These are phyloP conservation scores for Cercospora berteroae DNA, from an alignment of 2,329 filamentous ascomycete species.

Conservation along the genomic window DNA sequence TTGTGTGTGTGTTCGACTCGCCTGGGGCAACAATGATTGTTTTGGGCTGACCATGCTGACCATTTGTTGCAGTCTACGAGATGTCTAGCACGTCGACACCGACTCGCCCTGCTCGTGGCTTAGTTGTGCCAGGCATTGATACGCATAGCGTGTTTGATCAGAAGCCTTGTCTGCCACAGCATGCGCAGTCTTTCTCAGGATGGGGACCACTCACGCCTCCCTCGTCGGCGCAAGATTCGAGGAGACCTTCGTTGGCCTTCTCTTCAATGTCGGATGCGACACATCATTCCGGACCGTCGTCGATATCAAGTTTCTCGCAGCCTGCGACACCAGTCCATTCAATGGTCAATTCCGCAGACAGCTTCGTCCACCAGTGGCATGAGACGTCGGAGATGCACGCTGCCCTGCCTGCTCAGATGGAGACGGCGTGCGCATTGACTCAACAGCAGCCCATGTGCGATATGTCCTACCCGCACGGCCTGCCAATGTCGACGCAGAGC, in stretches of 20 bases:
- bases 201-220: constrained; percentile 32
- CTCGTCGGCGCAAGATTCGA: constrained; percentile 32
- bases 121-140: constrained; percentile 30
- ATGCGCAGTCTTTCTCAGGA: constrained; percentile 20
- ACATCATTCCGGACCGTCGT: constrained; percentile 24
- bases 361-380: constrained; percentile 20
- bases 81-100: constrained; percentile 32
- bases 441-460: constrained; percentile 17
- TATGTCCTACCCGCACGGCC: constrained; percentile 1
- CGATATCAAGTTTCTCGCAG: constrained; percentile 27
- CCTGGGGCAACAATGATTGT: constrained; percentile 18
- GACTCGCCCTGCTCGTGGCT: constrained; percentile 25
- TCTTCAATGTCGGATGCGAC: constrained; percentile 26
- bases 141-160: constrained; percentile 24
- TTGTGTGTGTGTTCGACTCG: constrained; percentile 26
- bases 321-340: constrained; percentile 28
- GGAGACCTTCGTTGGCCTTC: constrained; percentile 30
- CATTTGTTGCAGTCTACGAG: constrained; percentile 20
- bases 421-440: constrained; percentile 13
- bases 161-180: not conserved
- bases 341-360: constrained; percentile 12
- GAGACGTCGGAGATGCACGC: constrained; percentile 21
- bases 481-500: not conserved
- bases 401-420: not conserved
- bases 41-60: constrained; percentile 12